Conservation (phyloP, 1,139 yeast species). For the Eremothecium gossypii region DNA sequence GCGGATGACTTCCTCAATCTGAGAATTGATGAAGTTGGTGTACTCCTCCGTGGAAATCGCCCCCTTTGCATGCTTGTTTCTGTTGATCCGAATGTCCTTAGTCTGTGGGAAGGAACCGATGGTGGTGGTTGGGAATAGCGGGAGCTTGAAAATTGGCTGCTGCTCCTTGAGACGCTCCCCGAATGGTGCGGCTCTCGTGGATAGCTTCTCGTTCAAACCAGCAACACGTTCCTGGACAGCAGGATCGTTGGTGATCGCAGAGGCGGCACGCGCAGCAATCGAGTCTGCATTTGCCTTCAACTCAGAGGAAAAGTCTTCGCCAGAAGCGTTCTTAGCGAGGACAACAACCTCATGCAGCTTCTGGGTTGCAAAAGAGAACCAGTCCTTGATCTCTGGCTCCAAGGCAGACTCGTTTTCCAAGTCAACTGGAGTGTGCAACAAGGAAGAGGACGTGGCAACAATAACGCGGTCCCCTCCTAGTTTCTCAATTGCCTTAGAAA, state of each 20-base stretch:
- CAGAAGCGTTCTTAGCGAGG: conserved; percentile 81
- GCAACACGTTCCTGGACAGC: conserved; percentile 85
- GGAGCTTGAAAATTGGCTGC: conserved; percentile 80
- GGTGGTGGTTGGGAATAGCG: conserved; percentile 98
- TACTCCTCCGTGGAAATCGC: conserved; percentile 88
- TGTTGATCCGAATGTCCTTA: conserved; percentile 95
- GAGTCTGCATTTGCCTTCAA: conserved; percentile 83
- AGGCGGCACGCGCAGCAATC: conserved; percentile 75
- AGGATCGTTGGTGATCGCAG: conserved; percentile 83
- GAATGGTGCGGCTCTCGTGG: conserved; percentile 83
- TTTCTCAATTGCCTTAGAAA: conserved; percentile 72
- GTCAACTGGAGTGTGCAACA: conserved; percentile 97
- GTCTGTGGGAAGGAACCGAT: conserved; percentile 99
- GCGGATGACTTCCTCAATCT: conserved; percentile 88
- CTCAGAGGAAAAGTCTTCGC: conserved; percentile 58
- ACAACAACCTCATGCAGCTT: conserved; percentile 85
- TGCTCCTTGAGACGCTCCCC: conserved; percentile 81
- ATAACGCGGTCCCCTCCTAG: conserved; percentile 83
- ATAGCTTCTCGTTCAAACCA: conserved; percentile 65
- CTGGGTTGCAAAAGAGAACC: conserved; percentile 98
- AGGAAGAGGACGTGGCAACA: conserved; percentile 92
- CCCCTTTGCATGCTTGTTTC: conserved; percentile 97
- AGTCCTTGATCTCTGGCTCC: conserved; percentile 84
- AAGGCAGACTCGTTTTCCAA: conserved; percentile 84
- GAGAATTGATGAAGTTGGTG: conserved; percentile 92